Conservation (phyloP, 805 yeast genomes). For the Wickerhamia fluorescens region DNA sequence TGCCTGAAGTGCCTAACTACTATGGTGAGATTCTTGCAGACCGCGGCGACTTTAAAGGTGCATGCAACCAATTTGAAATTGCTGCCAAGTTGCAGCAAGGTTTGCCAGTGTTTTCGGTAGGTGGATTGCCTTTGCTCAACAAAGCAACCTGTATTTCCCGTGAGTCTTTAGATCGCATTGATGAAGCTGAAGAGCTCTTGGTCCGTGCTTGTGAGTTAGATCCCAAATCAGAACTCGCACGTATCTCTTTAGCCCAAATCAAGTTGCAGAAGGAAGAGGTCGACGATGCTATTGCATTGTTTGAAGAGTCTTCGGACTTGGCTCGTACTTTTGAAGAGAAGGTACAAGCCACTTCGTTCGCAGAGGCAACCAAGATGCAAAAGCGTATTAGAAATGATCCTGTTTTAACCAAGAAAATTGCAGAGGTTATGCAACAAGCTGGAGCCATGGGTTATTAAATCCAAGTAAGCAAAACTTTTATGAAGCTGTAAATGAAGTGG, state of each 20-base stretch:
- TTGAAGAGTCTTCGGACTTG: slow-evolving; percentile 75
- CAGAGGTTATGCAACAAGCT: slow-evolving; percentile 44
- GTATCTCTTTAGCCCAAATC: slow-evolving; percentile 86
- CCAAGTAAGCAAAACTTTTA: too few species aligned
- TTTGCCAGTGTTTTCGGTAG: slow-evolving; percentile 63
- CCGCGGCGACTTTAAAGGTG: slow-evolving; percentile 61
- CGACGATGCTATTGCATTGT: slow-evolving; percentile 72
- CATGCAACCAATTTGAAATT: slow-evolving; percentile 76
- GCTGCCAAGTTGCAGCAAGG: slow-evolving; percentile 78
- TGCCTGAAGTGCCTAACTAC: slow-evolving; percentile 90
- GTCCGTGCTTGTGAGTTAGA: slow-evolving; percentile 74
- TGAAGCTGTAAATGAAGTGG: too few species aligned
- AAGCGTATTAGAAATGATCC: slow-evolving; percentile 68
- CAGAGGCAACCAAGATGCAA: slow-evolving; percentile 91
- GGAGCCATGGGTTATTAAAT: too few species aligned
- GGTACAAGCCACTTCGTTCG: slow-evolving; percentile 82
- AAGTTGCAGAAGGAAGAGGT: slow-evolving; percentile 77
- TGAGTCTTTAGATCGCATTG: slow-evolving; percentile 40
- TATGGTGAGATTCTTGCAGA: slow-evolving; percentile 92
- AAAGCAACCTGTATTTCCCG: slow-evolving; percentile 71
- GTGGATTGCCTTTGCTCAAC: slow-evolving; percentile 84
- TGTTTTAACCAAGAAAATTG: slow-evolving; percentile 52
- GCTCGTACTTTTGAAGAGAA: slow-evolving; percentile 84
- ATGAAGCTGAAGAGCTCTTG: slow-evolving; percentile 58
- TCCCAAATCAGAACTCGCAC: slow-evolving; percentile 83